Percentiles rank a stretch among this genome's conserved stretches.
Conservation (phyloP, 2,329 filamentous ascomycete genomes). For the Helotiales sp. region DNA sequence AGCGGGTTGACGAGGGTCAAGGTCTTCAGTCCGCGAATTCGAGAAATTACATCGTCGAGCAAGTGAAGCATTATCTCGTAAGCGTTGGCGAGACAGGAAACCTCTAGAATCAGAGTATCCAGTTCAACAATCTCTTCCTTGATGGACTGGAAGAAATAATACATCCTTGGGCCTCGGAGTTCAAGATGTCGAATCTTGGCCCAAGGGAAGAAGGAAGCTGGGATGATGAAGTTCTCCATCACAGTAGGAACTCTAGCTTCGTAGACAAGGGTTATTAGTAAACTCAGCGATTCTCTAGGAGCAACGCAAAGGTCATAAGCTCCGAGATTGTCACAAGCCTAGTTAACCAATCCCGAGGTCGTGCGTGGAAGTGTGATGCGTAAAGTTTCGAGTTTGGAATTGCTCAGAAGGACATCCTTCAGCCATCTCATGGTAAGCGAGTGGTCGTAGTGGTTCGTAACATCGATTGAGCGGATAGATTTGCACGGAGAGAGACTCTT, state of each 20-base stretch:
- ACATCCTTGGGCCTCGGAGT: too few species aligned
- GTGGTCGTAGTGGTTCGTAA: constrained; percentile 8
- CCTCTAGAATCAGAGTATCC: too few species aligned
- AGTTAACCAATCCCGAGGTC: neutral
- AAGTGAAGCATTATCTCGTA: too few species aligned
- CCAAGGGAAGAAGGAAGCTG: constrained; percentile 20
- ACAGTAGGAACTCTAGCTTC: neutral
- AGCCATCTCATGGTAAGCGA: constrained; percentile 13
- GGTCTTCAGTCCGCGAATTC: too few species aligned
- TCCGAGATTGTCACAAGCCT: neutral
- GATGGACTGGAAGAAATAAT: too few species aligned
- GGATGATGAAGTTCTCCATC: neutral
- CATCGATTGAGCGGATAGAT: neutral
- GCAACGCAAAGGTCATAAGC: constrained; percentile 9
- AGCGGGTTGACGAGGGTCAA: neutral
- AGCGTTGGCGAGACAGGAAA: too few species aligned
- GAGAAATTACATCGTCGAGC: too few species aligned
- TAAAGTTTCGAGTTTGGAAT: neutral
- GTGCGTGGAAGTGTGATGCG: constrained; percentile 7
- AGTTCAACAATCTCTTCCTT: too few species aligned
- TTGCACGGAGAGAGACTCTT: constrained; percentile 1
- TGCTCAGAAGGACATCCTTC: constrained; percentile 10
- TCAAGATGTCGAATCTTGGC: constrained; percentile 8
- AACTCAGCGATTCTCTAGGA: neutral
- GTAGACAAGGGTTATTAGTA: constrained; percentile 12